A percentile compares a stretch with the other conserved stretches of the same genome.
phyloP scores from a whole-genome alignment of 805 yeast genomes.

The Blastobotrys chiropterorum region DNA sequence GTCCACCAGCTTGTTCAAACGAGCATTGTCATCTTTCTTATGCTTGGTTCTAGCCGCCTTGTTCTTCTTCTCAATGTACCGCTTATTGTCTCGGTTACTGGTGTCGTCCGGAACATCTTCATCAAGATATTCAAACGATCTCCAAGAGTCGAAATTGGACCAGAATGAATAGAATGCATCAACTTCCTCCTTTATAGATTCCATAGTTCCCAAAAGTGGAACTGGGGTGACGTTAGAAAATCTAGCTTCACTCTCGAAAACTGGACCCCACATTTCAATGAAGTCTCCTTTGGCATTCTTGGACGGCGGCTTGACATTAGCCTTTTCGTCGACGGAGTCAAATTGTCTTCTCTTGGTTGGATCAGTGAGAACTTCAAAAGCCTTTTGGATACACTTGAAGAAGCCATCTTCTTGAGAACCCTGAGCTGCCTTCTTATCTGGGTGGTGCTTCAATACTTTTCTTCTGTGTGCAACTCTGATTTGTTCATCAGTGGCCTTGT shows the following conservation, averaged over 20 bases:
- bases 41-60: constrained; percentile 93
- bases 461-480: constrained; percentile 95
- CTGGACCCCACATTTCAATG: constrained; percentile 88
- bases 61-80: constrained; percentile 96
- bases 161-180: constrained; percentile 87
- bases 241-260: constrained; percentile 83
- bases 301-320: constrained; percentile 77
- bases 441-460: constrained; percentile 94
- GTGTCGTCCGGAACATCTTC: constrained; percentile 99
- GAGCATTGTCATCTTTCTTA: constrained; percentile 94
- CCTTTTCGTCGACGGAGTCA: constrained; percentile 89
- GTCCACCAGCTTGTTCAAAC: constrained; percentile 79
- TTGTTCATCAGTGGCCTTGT: constrained; percentile 86
- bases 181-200: constrained; percentile 70
- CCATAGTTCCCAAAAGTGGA: constrained; percentile 67
- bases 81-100: constrained; percentile 98
- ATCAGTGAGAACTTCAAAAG: constrained; percentile 84
- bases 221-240: constrained; percentile 90
- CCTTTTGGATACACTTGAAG: constrained; percentile 97
- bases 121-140: constrained; percentile 94
- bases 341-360: constrained; percentile 83
- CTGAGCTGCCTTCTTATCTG: constrained; percentile 92
- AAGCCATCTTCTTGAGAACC: constrained; percentile 85
- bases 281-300: constrained; percentile 63
- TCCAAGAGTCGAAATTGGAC: constrained; percentile 95